Evolutionary conservation across 1,284 basidiomycete species (phyloP).

Genomic region (Athelia psychrophila): DNA sequence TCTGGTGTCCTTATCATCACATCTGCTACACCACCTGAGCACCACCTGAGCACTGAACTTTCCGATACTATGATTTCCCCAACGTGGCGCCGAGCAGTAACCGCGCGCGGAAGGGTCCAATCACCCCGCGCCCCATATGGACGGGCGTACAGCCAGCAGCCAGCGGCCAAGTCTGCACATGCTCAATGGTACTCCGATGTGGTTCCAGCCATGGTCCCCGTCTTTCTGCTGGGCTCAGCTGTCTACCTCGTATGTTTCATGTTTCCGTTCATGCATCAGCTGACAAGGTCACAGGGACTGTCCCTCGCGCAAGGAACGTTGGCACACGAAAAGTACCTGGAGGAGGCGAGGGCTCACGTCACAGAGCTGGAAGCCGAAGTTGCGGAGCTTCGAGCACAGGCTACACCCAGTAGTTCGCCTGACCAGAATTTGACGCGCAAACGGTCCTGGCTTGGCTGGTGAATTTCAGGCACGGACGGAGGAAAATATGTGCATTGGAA

Average conservation of each 20-base stretch:
- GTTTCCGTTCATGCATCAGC: slow-evolving; percentile 5
- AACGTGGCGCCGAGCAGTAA: background rate
- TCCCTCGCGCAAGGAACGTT: slow-evolving; percentile 59
- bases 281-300: slow-evolving; percentile 45
- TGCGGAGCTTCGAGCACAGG: slow-evolving; percentile 28
- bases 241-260: slow-evolving; percentile 61
- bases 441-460: background rate
- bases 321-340: slow-evolving; percentile 67
- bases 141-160: background rate
- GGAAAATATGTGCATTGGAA: background rate
- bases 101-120: too few species aligned
- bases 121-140: background rate
- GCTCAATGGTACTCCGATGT: slow-evolving; percentile 63
- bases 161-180: slow-evolving; percentile 42
- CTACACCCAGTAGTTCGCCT: background rate
- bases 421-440: background rate
- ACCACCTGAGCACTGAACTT: too few species aligned
- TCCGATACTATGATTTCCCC: background rate
- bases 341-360: slow-evolving; percentile 53
- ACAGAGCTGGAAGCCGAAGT: slow-evolving; percentile 59
- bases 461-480: background rate
- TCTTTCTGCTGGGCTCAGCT: slow-evolving; percentile 72
- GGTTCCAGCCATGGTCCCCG: slow-evolving; percentile 72
- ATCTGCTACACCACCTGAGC: too few species aligned
- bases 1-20: too few species aligned